Conservation (phyloP, 139 green algal species). For the Volvox reticuliferus region DNA sequence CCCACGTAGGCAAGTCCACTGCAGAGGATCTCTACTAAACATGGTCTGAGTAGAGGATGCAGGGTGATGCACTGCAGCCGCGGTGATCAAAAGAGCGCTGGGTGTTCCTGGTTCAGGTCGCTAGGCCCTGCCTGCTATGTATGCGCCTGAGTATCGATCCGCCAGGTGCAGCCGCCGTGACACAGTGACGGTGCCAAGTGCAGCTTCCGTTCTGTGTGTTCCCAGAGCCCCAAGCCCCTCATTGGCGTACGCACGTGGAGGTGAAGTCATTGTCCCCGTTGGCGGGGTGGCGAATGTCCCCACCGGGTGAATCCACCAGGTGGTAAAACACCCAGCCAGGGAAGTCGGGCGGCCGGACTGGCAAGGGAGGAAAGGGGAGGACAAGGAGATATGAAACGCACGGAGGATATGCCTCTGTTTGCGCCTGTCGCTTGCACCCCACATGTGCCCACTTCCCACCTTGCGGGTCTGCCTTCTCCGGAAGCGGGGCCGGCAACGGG, state of each 20-base stretch:
- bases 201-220: neutral
- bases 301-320: neutral
- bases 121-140: neutral
- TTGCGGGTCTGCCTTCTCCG: neutral
- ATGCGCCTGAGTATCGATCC: neutral
- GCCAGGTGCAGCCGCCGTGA: neutral
- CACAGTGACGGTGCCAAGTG: neutral
- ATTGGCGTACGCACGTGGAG: neutral
- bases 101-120: neutral
- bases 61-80: too few species aligned
- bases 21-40: too few species aligned
- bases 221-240: too few species aligned
- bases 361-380: neutral
- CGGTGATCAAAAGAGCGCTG: neutral
- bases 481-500: slow-evolving; percentile 4
- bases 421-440: neutral
- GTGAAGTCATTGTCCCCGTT: neutral
- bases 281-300: slow-evolving; percentile 25
- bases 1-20: too few species aligned
- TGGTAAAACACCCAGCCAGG: slow-evolving; percentile 34
- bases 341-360: slow-evolving; percentile 16
- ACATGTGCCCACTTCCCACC: neutral
- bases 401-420: too few species aligned
- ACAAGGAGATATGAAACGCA: neutral
- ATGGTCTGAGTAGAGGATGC: too few species aligned